Conservation (phyloP, 169 alveolate species). For the Cryptosporidium ryanae region DNA sequence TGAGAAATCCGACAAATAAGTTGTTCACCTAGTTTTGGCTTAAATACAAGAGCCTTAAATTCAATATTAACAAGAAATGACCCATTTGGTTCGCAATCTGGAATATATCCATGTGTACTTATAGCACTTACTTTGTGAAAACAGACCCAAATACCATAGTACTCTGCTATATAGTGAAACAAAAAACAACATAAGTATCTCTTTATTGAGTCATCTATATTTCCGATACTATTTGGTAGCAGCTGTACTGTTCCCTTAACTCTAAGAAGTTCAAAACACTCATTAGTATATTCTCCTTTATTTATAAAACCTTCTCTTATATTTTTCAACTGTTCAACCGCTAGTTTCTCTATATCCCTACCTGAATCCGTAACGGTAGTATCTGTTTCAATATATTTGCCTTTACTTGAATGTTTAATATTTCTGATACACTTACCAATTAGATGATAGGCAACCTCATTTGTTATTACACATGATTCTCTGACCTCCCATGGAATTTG, state of each 20-base stretch:
- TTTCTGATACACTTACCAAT: slow-evolving; percentile 53
- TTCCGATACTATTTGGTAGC: slow-evolving; percentile 51
- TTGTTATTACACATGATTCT: slow-evolving; percentile 61
- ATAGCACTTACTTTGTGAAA: slow-evolving; percentile 52
- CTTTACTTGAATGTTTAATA: neutral
- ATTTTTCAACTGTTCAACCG: slow-evolving; percentile 35
- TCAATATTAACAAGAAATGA: slow-evolving; percentile 67
- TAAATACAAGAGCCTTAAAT: slow-evolving; percentile 61
- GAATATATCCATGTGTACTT: slow-evolving; percentile 47
- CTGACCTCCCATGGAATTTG: slow-evolving; percentile 69
- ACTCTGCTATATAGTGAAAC: slow-evolving; percentile 72
- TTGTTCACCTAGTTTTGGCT: slow-evolving; percentile 52
- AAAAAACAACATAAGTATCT: slow-evolving; percentile 48
- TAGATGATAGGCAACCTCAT: slow-evolving; percentile 65
- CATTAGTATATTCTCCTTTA: slow-evolving; percentile 30
- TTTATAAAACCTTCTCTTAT: slow-evolving; percentile 49
- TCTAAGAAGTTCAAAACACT: slow-evolving; percentile 57
- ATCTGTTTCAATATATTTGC: neutral
- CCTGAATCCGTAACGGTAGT: slow-evolving; percentile 11
- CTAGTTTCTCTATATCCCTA: slow-evolving; percentile 43
- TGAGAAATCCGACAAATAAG: slow-evolving; percentile 56
- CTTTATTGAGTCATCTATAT: slow-evolving; percentile 53
- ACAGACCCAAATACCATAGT: slow-evolving; percentile 66
- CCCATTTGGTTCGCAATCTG: slow-evolving; percentile 68
- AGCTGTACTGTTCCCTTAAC: slow-evolving; percentile 63